These are phyloP conservation scores for Penicillium macrosclerotiorum DNA, from an alignment of 495 filamentous ascomycete genomes.

Conservation along the genomic window DNA sequence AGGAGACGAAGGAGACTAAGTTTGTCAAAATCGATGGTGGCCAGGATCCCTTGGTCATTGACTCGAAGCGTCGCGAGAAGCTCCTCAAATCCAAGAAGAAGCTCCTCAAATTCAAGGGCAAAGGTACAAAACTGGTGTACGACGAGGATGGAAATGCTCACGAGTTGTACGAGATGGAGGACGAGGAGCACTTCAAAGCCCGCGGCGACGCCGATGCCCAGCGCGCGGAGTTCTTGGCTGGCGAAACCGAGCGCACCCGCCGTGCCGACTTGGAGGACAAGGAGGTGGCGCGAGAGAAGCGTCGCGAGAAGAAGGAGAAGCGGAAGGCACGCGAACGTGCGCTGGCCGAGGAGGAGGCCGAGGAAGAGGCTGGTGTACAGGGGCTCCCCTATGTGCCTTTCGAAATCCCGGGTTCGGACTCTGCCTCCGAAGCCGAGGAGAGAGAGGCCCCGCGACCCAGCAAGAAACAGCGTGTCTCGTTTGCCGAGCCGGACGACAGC, in stretches of 20 bases:
- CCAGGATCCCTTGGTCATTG: conserved; percentile 70
- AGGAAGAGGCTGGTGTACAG: conserved; percentile 40
- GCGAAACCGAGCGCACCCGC: conserved; percentile 68
- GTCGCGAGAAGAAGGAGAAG: conserved; percentile 83
- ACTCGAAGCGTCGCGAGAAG: conserved; percentile 91
- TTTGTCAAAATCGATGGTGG: conserved; percentile 49
- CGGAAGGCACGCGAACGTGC: conserved; percentile 70
- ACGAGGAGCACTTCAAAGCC: conserved; percentile 73
- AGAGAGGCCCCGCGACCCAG: conserved; percentile 26
- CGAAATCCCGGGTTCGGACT: conserved; percentile 24
- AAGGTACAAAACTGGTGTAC: conserved; percentile 79
- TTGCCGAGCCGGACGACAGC: conserved; percentile 34
- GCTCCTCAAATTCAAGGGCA: conserved; percentile 80
- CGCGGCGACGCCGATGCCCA: conserved; percentile 73
- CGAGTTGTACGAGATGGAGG: conserved; percentile 81
- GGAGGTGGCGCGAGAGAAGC: conserved; percentile 72
- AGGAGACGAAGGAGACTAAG: conserved; percentile 28
- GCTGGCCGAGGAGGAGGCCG: conserved; percentile 44
- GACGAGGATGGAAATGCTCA: conserved; percentile 89
- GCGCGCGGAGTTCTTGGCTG: conserved; percentile 70
- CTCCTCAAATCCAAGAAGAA: conserved; percentile 93
- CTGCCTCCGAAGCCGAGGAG: conserved; percentile 31
- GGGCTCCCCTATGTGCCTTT: conserved; percentile 40
- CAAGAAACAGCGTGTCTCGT: conserved; percentile 46
- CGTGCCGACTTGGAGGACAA: conserved; percentile 81